Base-by-base conservation (phyloP, 345 rosid genomes). In the Syzygium aqueum region DNA sequence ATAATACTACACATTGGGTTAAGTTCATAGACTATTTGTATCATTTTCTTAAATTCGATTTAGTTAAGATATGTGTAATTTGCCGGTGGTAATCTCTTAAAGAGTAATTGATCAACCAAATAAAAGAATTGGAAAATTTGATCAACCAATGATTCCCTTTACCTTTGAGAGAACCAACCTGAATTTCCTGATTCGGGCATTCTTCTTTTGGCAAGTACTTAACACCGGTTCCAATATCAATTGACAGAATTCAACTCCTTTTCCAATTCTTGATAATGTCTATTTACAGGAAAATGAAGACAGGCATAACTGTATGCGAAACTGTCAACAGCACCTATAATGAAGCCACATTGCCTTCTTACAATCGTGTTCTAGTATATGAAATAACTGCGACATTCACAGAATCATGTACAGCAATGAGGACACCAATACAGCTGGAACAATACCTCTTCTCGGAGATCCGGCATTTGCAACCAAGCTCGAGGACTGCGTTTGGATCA, bases 401-500 rank as follows among this genome's bases (percentile, higher is more conserved):
- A 90, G 54, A 88, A 86, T 53, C 49, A 57, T 86, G 87, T 87
- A 88, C 89, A 90, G n/a, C 83, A 87, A 89, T 56, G 61, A 43
- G 12, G 53, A 88, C 57, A 85, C 51, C 54, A 92, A 61, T 25
- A 89, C 37, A 82, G 88, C 25, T 28, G 52, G 33, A 33, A 73
- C 65, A 87, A 77, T 46, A 65, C 88, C 73, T 14, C 19, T 85
- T 87, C 40, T 83, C 43, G 50, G 67, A 86, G 86, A 80, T 23
- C 59, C 63, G 77, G 59, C 85, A 37, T 86, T 85, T 51, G 27
- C 63, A 23, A 33, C 27, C 43, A 84, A 17, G n/a, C 85, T 50
- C n/a, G 46, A 28, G 63, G 54, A 93, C 87, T 97, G 95, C 0
- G 96, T 96, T 89, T 94, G 91, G 37, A 95, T 93, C 96, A 94